phyloP scores from a whole-genome alignment of 768 basidiomycete genomes.

The Mycena epipterygia region DNA sequence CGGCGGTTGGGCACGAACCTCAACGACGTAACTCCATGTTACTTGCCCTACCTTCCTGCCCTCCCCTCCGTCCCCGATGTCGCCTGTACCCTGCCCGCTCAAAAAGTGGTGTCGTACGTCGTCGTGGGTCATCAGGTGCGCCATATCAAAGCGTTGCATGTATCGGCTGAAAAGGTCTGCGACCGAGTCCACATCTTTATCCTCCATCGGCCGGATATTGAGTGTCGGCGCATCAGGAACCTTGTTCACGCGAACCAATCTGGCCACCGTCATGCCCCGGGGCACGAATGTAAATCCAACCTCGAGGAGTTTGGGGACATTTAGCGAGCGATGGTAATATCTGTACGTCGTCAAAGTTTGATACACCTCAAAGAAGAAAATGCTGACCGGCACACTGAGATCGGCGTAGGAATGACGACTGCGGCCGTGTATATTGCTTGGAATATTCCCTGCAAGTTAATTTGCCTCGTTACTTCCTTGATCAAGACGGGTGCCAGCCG shows the following conservation, averaged over 20 bases:
- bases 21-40: slow-evolving; percentile 96
- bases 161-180: slow-evolving; percentile 80
- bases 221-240: slow-evolving; percentile 67
- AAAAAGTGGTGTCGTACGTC: slow-evolving; percentile 91
- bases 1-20: slow-evolving; percentile 64
- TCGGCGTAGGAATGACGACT: slow-evolving; percentile 92
- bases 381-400: slow-evolving; percentile 83
- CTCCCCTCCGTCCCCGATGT: slow-evolving; percentile 60
- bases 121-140: slow-evolving; percentile 77
- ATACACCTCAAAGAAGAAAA: neutral
- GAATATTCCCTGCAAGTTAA: slow-evolving; percentile 90
- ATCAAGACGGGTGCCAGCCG: slow-evolving; percentile 96
- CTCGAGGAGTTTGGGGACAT: slow-evolving; percentile 93
- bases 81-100: slow-evolving; percentile 81
- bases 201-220: slow-evolving; percentile 92
- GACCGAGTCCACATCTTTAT: slow-evolving; percentile 80
- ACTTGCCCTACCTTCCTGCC: slow-evolving; percentile 84
- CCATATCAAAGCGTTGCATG: slow-evolving; percentile 89
- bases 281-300: slow-evolving; percentile 90
- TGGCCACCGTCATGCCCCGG: slow-evolving; percentile 89
- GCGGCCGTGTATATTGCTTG: slow-evolving; percentile 99
- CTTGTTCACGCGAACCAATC: slow-evolving; percentile 85
- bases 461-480: slow-evolving; percentile 96
- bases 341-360: slow-evolving; percentile 53
- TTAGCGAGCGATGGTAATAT: slow-evolving; percentile 93